These are phyloP conservation scores for Penicillium egyptiacum DNA, from an alignment of 495 filamentous ascomycete genomes.

Conservation along the genomic window DNA sequence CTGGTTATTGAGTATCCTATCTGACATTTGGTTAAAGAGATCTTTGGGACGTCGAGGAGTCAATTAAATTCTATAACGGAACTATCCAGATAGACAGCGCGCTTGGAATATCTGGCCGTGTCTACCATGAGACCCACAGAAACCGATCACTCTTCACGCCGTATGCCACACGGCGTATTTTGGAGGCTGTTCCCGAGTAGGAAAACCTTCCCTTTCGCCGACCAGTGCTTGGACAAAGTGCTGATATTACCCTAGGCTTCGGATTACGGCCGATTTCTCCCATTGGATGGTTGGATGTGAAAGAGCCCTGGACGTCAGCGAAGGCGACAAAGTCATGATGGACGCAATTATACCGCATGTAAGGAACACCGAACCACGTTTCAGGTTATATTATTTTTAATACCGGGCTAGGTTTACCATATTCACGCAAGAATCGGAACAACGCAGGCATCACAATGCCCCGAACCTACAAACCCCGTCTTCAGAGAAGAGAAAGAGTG, in stretches of 20 bases:
- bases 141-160: constrained; percentile 32
- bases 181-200: constrained; percentile 29
- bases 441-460: constrained; percentile 33
- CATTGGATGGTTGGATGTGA: constrained; percentile 32
- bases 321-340: constrained; percentile 26
- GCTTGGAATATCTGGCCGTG: constrained; percentile 24
- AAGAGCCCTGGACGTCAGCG: constrained; percentile 25
- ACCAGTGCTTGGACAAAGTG: background rate
- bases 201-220: background rate
- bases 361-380: background rate
- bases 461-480: constrained; percentile 26
- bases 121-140: constrained; percentile 32
- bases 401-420: constrained; percentile 23
- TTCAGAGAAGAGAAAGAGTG: constrained; percentile 29
- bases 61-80: constrained; percentile 27
- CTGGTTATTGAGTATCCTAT: background rate
- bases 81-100: constrained; percentile 26
- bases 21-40: constrained; percentile 19
- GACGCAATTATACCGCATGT: constrained; percentile 28
- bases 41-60: constrained; percentile 27
- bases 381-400: background rate
- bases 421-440: constrained; percentile 34
- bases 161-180: constrained; percentile 19
- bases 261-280: constrained; percentile 32
- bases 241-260: constrained; percentile 7